Percentiles rank a stretch among this genome's conserved stretches.
Conservation (phyloP, 345 rosid genomes). For the Eucalyptus polybractea region DNA sequence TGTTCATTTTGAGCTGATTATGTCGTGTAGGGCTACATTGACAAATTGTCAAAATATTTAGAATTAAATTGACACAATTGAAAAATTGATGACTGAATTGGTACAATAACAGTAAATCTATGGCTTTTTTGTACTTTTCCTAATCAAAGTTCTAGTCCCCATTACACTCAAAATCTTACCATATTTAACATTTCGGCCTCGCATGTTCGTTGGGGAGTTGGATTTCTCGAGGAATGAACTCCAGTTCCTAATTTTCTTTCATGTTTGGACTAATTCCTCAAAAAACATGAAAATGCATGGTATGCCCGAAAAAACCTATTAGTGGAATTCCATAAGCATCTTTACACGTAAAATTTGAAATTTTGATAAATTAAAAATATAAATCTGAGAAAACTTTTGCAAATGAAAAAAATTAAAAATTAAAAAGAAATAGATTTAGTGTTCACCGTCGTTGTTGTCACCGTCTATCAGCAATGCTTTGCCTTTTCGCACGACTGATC, state of each 20-base stretch:
- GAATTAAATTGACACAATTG: neutral
- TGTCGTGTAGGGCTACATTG: neutral
- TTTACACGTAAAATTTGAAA: no score
- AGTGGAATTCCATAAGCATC: neutral
- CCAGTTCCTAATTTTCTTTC: neutral
- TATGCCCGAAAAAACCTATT: neutral
- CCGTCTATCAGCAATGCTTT: neutral
- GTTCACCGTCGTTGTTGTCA: neutral
- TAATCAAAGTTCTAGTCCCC: neutral
- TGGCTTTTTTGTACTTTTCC: no score
- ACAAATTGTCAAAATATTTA: neutral
- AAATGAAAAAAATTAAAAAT: no score
- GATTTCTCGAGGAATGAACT: neutral
- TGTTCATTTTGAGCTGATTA: no score
- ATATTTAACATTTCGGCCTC: neutral
- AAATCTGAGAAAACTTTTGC: neutral
- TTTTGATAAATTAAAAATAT: no score
- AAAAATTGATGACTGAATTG: no score
- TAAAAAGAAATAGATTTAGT: neutral
- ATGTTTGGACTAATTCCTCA: neutral
- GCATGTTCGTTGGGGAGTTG: neutral
- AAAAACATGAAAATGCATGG: neutral
- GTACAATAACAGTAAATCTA: no score
- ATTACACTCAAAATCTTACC: neutral
- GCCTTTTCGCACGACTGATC: neutral